Evolutionary conservation across 2,329 filamentous ascomycete genomes (phyloP), one percentile per base, ranked within the genome.

Genomic region (Colletotrichum endophyticum): DNA sequence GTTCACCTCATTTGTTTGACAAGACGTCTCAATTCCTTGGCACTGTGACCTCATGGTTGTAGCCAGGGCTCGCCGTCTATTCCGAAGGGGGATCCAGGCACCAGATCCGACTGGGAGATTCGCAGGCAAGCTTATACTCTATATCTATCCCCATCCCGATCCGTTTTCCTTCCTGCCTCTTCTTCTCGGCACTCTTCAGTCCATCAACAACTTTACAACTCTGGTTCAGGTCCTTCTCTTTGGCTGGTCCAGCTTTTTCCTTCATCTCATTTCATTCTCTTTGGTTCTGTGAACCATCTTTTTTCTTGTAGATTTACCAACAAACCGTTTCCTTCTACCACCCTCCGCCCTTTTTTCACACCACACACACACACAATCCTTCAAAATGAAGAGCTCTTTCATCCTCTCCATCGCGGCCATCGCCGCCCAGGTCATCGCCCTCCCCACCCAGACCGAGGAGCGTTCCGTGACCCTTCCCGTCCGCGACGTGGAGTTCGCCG

Each of bases 381-480:
- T n/a, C 56, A 75, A 53, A 63, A 78, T 78, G 77, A 78, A 78
- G 77, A 76, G 74, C 62, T 67, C 77, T 39, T 56, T 78, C 25
- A 57, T 77, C 19, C 44, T 77, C 15, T 77, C 77, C 36, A 66
- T 78, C 56, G 77, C 71, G 74, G 77, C 74, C 22, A 66, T 78
- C 32, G 77, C 77, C 32, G 70, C 77, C 67, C 70, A 77, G n/a
- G 77, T 74, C n/a, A 70, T 77, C 49, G 74, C 77, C 30, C 70
- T 74, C 44, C 74, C 75, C 6, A 63, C 73, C 32, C 49, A 27
- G 12, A 36, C 27, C 34, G 59, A 74, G 36, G 74, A 70, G 44
- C 70, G 70, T n/a, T 69, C 74, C 49, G 34, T 76, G 27, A 27
- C 59, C 15, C 70, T 76, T 6, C 70, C 66, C 66, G 30, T 74